phyloP scores from a whole-genome alignment of 78 protist species.

The Dictyostelium capitatum region DNA sequence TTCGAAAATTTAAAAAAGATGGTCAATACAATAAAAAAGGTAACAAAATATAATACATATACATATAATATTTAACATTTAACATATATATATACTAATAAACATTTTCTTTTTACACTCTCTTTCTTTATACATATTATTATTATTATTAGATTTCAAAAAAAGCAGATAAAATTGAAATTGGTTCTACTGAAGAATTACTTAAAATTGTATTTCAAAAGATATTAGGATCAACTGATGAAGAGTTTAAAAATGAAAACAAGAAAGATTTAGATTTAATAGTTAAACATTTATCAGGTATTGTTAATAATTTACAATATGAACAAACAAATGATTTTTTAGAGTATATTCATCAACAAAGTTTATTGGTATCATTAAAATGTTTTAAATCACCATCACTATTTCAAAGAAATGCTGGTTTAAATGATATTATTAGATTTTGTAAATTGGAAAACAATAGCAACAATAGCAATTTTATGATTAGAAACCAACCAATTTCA shows the following conservation, averaged over 20 bases:
- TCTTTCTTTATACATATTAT: not conserved
- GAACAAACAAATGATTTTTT: not conserved
- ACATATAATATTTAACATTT: not conserved
- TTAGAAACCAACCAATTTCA: conserved; percentile 13
- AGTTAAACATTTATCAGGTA: conserved; percentile 31
- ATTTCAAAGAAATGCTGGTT: conserved; percentile 75
- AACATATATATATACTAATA: not conserved
- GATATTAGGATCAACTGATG: conserved; percentile 52
- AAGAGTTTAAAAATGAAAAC: conserved; percentile 78
- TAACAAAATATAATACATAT: not conserved
- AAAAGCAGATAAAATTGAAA: conserved; percentile 12
- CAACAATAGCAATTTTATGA: not conserved
- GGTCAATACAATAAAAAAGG: conserved; percentile 48
- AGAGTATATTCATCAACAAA: conserved; percentile 12
- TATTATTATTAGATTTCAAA: conserved; percentile 40
- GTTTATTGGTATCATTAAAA: conserved; percentile 49
- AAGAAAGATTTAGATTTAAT: conserved; percentile 63
- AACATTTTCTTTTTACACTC: not conserved
- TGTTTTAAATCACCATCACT: conserved; percentile 74
- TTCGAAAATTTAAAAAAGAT: conserved; percentile 50
- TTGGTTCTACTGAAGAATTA: conserved; percentile 3
- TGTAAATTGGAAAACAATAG: conserved; percentile 13
- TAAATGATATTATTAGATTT: conserved; percentile 67
- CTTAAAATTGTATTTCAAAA: conserved; percentile 36
- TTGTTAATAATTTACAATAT: conserved; percentile 29